Evolutionary conservation across 169 alveolate genomes (phyloP), one percentile per base, ranked within the genome.

Genomic region (Besnoitia besnoiti): DNA sequence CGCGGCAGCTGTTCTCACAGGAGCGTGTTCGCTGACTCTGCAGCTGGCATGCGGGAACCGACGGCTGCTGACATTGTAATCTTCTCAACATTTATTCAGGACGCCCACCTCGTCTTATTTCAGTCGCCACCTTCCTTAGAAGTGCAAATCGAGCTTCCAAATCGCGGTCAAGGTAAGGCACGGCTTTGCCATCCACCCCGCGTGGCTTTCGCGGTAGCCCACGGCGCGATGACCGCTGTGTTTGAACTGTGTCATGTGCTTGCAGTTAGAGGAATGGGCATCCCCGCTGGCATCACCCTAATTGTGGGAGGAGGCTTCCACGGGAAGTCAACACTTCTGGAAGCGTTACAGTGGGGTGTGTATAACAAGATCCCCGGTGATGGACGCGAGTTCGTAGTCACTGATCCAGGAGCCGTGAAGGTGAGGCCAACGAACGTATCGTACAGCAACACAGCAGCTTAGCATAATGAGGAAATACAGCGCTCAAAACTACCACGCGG

Each of bases 291-390:
- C 33, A 94, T 96, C 73, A 95, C 97, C 0, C 87, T 96, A 85
- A 96, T 96, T 42, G 97, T 95, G 12, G 98, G 98, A 3, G 98
- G 98, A 0, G 98, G 98, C 39, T 96, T 95, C 93, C 98, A 96
- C 90, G 98, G 98, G 39, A 96, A 96, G 92, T 91, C 96, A 37
- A 95, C 96, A 10, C 95, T 95, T 85, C 94, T 96, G 37, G 96
- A 96, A 92, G 96, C 97, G 46, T 39, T 95, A 91, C 95, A 96
- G 94, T 75, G 93, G 73, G 98, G 98, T 42, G 88, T 94, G 35
- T 96, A 95, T 94, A 94, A 96, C 95, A 94, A 95, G 59, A 92
- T 95, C n/a, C 97, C 97, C 0, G 97, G 96, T 0, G 98, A 96
- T 75, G 98, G 98, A 27, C 94, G 98, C 30, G 97, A 96, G 85